Percentiles rank a stretch among this genome's conserved stretches.
Evolutionary conservation across 164 flowering plant genomes (phyloP).

Genomic region (Litsea cubeba): DNA sequence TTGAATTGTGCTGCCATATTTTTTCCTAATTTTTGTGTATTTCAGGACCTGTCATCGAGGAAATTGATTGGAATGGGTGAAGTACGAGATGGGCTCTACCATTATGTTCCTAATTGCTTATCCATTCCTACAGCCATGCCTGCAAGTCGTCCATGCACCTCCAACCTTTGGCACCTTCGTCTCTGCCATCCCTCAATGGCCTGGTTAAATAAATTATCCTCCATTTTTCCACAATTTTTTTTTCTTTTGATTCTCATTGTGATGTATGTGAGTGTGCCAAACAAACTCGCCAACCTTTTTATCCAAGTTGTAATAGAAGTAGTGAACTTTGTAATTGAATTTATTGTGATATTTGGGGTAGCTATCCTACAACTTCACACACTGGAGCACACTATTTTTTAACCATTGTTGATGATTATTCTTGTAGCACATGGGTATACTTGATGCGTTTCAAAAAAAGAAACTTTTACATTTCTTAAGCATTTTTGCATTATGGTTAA

Average conservation of each 20-base stretch:
- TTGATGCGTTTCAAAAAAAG: constrained; percentile 1
- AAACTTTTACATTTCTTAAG: background rate
- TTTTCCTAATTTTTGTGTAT: background rate
- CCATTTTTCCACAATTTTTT: too few relatives aligned
- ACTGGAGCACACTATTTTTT: background rate
- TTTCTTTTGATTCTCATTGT: too few relatives aligned
- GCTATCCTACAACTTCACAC: constrained; percentile 2
- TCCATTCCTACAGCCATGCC: too few relatives aligned
- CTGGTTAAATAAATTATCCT: too few relatives aligned
- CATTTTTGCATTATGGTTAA: background rate
- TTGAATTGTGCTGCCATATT: constrained; percentile 1
- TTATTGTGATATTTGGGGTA: constrained; percentile 1
- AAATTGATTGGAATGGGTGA: background rate
- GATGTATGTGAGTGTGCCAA: too few relatives aligned
- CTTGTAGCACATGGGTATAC: background rate
- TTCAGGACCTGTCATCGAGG: background rate
- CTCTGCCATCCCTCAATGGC: too few relatives aligned
- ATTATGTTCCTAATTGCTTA: too few relatives aligned
- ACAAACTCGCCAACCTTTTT: too few relatives aligned
- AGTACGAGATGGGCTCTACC: too few relatives aligned
- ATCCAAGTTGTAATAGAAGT: background rate
- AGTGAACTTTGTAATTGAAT: background rate
- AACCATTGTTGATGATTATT: constrained; percentile 7
- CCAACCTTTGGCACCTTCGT: too few relatives aligned
- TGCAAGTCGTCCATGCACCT: too few relatives aligned